Conservation (phyloP, 352 stramenopile genomes). For the Globisporangium heterothallicum region DNA sequence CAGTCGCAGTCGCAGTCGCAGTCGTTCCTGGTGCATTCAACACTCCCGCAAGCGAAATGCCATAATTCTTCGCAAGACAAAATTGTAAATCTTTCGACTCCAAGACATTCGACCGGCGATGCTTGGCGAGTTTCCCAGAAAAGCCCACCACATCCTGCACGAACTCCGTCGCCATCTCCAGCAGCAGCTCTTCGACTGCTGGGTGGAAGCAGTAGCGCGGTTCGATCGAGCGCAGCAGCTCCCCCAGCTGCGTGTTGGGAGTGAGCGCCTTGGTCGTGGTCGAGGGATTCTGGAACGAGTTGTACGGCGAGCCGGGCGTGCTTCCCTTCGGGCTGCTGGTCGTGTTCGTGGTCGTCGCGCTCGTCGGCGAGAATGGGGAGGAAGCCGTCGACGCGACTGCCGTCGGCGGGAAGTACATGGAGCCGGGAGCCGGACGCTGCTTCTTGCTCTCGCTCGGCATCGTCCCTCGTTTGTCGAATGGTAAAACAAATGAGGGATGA, state of each 20-base stretch:
- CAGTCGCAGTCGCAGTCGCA: neutral
- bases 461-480: too few species aligned
- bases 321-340: slow-evolving; percentile 14
- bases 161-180: slow-evolving; percentile 82
- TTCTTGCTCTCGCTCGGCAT: slow-evolving; percentile 36
- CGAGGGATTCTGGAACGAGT: slow-evolving; percentile 31
- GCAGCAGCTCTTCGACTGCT: slow-evolving; percentile 71
- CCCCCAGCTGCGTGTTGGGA: slow-evolving; percentile 60
- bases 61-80: slow-evolving; percentile 81
- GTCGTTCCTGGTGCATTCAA: slow-evolving; percentile 13
- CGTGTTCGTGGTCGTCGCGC: slow-evolving; percentile 13
- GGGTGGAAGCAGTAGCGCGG: slow-evolving; percentile 72
- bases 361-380: slow-evolving; percentile 4
- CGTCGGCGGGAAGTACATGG: slow-evolving; percentile 39
- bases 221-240: slow-evolving; percentile 65
- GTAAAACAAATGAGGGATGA: neutral
- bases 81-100: slow-evolving; percentile 78
- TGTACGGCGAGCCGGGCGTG: slow-evolving; percentile 21
- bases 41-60: slow-evolving; percentile 72
- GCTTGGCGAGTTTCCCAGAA: slow-evolving; percentile 58
- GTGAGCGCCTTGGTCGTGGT: slow-evolving; percentile 53
- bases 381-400: slow-evolving; percentile 12
- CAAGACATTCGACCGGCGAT: slow-evolving; percentile 66
- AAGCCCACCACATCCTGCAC: slow-evolving; percentile 71
- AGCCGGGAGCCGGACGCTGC: slow-evolving; percentile 30